These are phyloP conservation scores for Piper betle DNA, from an alignment of 164 flowering plant species.

Conservation along the genomic window DNA sequence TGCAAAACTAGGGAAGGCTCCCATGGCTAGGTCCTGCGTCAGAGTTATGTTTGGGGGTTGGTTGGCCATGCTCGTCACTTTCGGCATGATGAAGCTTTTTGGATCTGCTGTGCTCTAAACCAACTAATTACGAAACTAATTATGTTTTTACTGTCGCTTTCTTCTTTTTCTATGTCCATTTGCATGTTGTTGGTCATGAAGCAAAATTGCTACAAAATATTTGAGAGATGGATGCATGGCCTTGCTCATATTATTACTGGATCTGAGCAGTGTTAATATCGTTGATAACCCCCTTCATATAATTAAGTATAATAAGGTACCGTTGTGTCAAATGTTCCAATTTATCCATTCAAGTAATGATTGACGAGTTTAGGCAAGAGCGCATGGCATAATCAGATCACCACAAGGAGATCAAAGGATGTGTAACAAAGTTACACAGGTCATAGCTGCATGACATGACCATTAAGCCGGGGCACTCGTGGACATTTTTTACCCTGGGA, in stretches of 20 bases:
- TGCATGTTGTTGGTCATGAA: background rate
- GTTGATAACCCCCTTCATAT: too few relatives aligned
- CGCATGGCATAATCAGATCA: too few relatives aligned
- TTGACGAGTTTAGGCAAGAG: too few relatives aligned
- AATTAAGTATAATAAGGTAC: too few relatives aligned
- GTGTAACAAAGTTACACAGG: too few relatives aligned
- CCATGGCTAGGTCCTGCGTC: slow-evolving; percentile 9
- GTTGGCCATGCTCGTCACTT: slow-evolving; percentile 21
- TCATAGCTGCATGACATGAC: background rate
- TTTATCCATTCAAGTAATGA: too few relatives aligned
- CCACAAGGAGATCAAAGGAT: too few relatives aligned
- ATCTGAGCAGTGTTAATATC: too few relatives aligned
- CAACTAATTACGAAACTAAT: background rate
- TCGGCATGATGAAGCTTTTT: slow-evolving; percentile 17
- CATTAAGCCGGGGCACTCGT: background rate
- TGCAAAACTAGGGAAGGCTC: slow-evolving; percentile 14
- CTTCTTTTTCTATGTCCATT: background rate
- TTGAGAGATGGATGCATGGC: too few relatives aligned
- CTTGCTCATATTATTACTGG: too few relatives aligned
- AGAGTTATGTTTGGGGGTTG: slow-evolving; percentile 21
- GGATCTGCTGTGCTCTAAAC: slow-evolving; percentile 4
- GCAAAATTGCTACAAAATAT: too few relatives aligned
- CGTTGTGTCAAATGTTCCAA: too few relatives aligned
- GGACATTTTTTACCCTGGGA: background rate
- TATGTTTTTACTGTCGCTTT: background rate